Evolutionary conservation across 495 filamentous ascomycete genomes (phyloP).

Genomic region (Penicillium parvum): DNA sequence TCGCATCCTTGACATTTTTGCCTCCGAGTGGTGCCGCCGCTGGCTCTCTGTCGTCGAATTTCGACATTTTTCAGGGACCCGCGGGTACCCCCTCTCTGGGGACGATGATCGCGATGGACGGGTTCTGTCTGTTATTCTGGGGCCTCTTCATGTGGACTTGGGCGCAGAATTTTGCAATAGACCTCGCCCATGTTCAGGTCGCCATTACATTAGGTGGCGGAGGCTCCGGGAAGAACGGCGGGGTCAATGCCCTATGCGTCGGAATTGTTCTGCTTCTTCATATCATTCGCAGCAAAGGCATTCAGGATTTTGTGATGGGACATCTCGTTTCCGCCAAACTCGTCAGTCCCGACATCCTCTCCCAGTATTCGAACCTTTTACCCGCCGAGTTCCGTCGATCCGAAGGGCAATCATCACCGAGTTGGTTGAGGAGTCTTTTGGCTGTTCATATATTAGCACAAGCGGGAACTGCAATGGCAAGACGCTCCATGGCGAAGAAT

Average conservation of each 20-base stretch:
- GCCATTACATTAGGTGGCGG: constrained; percentile 89
- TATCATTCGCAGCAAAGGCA: constrained; percentile 58
- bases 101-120: constrained; percentile 77
- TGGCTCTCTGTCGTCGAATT: constrained; percentile 57
- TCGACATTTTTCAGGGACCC: constrained; percentile 69
- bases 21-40: constrained; percentile 56
- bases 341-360: constrained; percentile 41
- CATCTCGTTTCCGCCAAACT: constrained; percentile 45
- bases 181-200: constrained; percentile 94
- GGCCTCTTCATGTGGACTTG: constrained; percentile 81
- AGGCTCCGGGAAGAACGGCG: constrained; percentile 67
- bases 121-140: constrained; percentile 77
- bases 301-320: constrained; percentile 46
- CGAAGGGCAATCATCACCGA: constrained; percentile 45
- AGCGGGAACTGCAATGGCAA: constrained; percentile 53
- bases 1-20: constrained; percentile 90
- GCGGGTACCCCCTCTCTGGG: constrained; percentile 70
- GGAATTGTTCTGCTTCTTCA: constrained; percentile 69
- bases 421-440: constrained; percentile 59
- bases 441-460: constrained; percentile 90
- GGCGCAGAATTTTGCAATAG: constrained; percentile 81
- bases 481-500: constrained; percentile 50
- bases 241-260: constrained; percentile 70
- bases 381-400: constrained; percentile 41
- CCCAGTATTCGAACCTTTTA: constrained; percentile 41